Evolutionary conservation across 208 protist genomes (phyloP).

Genomic region (Zelonia costaricensis): DNA sequence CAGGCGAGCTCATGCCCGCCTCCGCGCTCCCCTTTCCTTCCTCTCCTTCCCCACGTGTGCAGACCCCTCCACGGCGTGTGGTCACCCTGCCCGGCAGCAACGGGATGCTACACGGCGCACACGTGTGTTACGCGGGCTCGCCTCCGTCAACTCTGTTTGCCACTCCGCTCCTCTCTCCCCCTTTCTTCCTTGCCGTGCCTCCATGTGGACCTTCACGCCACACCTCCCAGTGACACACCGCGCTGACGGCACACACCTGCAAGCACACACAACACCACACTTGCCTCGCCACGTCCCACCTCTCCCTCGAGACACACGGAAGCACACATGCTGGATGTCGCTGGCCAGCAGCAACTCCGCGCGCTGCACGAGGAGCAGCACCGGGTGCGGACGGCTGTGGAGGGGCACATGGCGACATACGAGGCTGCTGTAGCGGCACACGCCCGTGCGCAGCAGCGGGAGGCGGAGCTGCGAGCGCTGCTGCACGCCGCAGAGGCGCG

Average conservation of each 20-base stretch:
- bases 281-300: too few species aligned
- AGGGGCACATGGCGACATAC: slow-evolving; percentile 13
- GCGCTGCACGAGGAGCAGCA: slow-evolving; percentile 27
- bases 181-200: background rate
- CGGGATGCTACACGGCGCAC: too few species aligned
- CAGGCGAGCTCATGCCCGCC: too few species aligned
- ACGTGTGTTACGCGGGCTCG: too few species aligned
- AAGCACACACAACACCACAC: background rate
- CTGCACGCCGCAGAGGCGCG: slow-evolving; percentile 19
- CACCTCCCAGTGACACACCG: too few species aligned
- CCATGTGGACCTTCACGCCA: background rate
- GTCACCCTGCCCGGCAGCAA: too few species aligned
- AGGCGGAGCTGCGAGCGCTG: slow-evolving; percentile 35
- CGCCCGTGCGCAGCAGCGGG: slow-evolving; percentile 18
- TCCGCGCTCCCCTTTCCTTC: too few species aligned
- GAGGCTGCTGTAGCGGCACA: slow-evolving; percentile 6
- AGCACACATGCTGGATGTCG: slow-evolving; percentile 28
- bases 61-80: too few species aligned
- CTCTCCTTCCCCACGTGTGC: too few species aligned
- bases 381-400: slow-evolving; percentile 3
- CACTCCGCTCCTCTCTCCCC: background rate
- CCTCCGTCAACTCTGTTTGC: background rate
- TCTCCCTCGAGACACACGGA: too few species aligned
- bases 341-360: slow-evolving; percentile 37
- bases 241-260: background rate